A percentile compares a stretch with the other conserved stretches of the same genome.
Conservation (phyloP, 177 flowering plant species). For the Vitis hybrid region DNA sequence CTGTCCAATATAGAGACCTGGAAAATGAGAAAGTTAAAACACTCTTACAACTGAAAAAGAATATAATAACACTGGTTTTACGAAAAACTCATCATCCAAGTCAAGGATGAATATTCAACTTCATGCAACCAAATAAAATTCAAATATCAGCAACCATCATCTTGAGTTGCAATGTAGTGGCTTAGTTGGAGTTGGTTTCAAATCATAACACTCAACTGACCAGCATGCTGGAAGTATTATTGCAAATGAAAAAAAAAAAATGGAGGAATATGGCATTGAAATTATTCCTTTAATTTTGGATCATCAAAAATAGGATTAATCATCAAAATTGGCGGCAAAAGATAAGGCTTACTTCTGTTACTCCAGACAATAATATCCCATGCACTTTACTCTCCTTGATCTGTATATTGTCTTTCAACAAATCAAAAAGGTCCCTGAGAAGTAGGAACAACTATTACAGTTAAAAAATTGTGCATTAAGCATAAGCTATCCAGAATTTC, state of each 20-base stretch:
- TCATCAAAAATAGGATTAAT: not conserved
- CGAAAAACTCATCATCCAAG: not conserved
- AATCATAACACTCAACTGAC: too few species aligned
- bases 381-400: conserved; percentile 70
- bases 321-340: not conserved
- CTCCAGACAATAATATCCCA: conserved; percentile 67
- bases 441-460: not conserved
- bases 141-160: too few species aligned
- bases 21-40: conserved; percentile 7
- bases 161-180: not conserved
- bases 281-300: too few species aligned
- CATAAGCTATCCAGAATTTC: not conserved
- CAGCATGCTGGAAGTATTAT: too few species aligned
- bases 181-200: not conserved
- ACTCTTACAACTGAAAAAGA: not conserved
- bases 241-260: too few species aligned
- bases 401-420: conserved; percentile 76
- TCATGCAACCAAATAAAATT: not conserved
- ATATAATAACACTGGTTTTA: not conserved
- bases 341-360: conserved; percentile 56
- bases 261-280: too few species aligned
- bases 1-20: conserved; percentile 56
- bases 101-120: not conserved
- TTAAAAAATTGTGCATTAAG: too few species aligned
- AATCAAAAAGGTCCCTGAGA: conserved; percentile 80